Conservation (phyloP, 805 yeast species). For the Yamadazyma philogaea region DNA sequence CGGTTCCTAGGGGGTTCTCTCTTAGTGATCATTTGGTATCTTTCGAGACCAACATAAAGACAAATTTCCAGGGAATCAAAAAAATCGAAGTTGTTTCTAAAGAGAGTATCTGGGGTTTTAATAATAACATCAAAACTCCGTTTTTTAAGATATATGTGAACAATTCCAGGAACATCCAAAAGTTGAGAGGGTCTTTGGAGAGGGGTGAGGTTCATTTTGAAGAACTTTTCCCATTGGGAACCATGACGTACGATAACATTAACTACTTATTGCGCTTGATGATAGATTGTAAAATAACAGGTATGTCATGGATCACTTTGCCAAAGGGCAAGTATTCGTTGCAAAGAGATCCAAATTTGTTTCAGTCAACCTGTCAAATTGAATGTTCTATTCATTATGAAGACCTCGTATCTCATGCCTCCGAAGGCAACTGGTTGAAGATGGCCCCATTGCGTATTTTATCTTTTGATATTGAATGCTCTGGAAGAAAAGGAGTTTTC, state of each 20-base stretch:
- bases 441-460: conserved; percentile 91
- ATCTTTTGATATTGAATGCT: conserved; percentile 97
- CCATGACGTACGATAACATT: conserved; percentile 84
- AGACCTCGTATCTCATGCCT: conserved; percentile 71
- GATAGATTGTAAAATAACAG: conserved; percentile 89
- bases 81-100: conserved; percentile 64
- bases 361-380: conserved; percentile 77
- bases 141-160: conserved; percentile 71
- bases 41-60: conserved; percentile 46
- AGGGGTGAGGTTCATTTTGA: conserved; percentile 70
- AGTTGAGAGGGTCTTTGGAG: conserved; percentile 78
- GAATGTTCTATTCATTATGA: conserved; percentile 71
- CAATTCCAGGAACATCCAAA: conserved; percentile 64
- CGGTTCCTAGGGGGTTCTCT: conserved; percentile 78
- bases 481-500: conserved; percentile 94
- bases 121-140: conserved; percentile 72
- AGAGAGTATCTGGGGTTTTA: conserved; percentile 93
- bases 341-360: conserved; percentile 31
- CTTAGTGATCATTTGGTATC: conserved; percentile 49
- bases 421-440: conserved; percentile 91
- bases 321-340: conserved; percentile 68
- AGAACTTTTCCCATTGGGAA: conserved; percentile 56
- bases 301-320: conserved; percentile 96
- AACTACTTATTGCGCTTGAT: conserved; percentile 81
- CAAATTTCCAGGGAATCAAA: conserved; percentile 54